These are phyloP conservation scores for Phanerochaete sordida DNA, from an alignment of 768 basidiomycete species.

Conservation along the genomic window DNA sequence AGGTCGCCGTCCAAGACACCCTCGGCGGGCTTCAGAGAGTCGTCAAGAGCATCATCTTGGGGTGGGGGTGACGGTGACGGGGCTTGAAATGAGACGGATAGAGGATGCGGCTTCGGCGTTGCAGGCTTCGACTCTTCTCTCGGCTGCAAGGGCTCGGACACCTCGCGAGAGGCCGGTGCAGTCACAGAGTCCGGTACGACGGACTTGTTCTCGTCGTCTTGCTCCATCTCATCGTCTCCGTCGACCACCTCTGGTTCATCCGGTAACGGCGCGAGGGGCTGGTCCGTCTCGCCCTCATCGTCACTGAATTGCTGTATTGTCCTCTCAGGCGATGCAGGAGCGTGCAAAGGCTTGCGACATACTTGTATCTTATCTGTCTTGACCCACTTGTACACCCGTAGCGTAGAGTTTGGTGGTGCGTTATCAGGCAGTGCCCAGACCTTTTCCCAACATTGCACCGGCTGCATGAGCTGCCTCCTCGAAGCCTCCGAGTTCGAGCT, in stretches of 20 bases:
- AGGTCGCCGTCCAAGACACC: conserved; percentile 41
- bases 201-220: conserved; percentile 50
- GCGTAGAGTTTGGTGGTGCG: conserved; percentile 48
- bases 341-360: conserved; percentile 18
- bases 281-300: conserved; percentile 76
- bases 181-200: conserved; percentile 35
- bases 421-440: conserved; percentile 62
- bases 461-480: conserved; percentile 82
- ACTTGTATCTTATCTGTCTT: conserved; percentile 80
- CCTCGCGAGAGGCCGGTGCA: conserved; percentile 28
- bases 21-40: conserved; percentile 55
- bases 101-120: conserved; percentile 64
- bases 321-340: not conserved
- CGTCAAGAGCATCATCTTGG: conserved; percentile 45
- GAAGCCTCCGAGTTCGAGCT: conserved; percentile 77
- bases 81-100: conserved; percentile 50
- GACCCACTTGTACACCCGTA: conserved; percentile 76
- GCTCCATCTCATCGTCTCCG: conserved; percentile 71
- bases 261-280: conserved; percentile 77
- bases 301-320: conserved; percentile 78
- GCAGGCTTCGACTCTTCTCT: conserved; percentile 59
- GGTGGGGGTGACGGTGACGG: conserved; percentile 32
- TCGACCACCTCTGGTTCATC: conserved; percentile 75
- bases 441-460: conserved; percentile 86
- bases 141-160: conserved; percentile 34